Percentiles rank a stretch among this genome's conserved stretches.
phyloP scores from a whole-genome alignment of 768 basidiomycete species.

The Leccinum incarnatum region DNA sequence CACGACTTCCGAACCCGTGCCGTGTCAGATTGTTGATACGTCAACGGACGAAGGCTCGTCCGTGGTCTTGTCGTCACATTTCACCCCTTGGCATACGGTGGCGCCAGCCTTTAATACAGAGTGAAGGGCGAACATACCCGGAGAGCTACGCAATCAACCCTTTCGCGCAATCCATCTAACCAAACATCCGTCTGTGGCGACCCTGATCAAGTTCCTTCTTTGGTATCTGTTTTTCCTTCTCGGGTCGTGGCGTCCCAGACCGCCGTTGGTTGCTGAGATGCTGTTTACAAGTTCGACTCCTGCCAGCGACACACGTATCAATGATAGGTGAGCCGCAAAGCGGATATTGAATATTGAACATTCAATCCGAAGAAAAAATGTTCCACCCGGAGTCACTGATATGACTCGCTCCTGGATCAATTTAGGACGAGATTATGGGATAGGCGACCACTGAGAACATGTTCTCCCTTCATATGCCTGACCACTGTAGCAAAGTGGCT shows the following conservation, averaged over 20 bases:
- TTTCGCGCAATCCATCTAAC: slow-evolving; percentile 12
- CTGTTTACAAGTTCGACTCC: slow-evolving; percentile 4
- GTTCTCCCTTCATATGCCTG: slow-evolving; percentile 16
- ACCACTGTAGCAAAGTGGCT: slow-evolving; percentile 24
- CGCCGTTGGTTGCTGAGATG: slow-evolving; percentile 1
- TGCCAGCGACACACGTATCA: slow-evolving; percentile 8
- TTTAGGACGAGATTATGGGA: slow-evolving; percentile 27
- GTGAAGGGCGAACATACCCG: slow-evolving; percentile 6
- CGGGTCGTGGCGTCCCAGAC: slow-evolving; percentile 10
- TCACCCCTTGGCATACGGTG: not conserved
- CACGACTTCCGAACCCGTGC: not conserved
- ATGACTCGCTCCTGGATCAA: slow-evolving; percentile 10
- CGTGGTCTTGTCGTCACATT: slow-evolving; percentile 2
- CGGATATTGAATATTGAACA: slow-evolving; percentile 23
- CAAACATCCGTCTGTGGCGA: slow-evolving; percentile 5
- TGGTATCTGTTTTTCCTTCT: slow-evolving; percentile 12
- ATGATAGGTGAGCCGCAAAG: slow-evolving; percentile 20
- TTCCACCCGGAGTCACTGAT: slow-evolving; percentile 1
- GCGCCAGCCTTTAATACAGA: not conserved
- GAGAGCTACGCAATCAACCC: slow-evolving; percentile 13
- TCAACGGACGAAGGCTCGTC: not conserved
- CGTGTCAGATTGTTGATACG: not conserved
- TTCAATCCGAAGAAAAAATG: not conserved
- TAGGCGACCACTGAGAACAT: slow-evolving; percentile 23
- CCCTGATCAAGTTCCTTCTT: slow-evolving; percentile 12